A percentile compares a stretch with the other conserved stretches of the same genome.
phyloP scores from a whole-genome alignment of 306 rosid species.

The Sicyos edulis region DNA sequence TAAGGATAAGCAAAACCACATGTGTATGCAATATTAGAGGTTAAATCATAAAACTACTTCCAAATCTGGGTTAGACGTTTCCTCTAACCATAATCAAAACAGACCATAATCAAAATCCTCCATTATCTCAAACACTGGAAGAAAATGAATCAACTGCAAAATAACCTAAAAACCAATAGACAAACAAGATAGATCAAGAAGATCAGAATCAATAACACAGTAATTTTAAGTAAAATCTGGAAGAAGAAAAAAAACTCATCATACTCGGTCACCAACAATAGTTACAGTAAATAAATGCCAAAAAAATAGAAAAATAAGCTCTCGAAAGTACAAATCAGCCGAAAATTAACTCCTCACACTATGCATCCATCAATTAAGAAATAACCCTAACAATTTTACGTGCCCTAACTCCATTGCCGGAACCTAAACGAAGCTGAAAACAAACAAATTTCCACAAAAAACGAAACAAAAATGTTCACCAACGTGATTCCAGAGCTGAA shows the following conservation, averaged over 20 bases:
- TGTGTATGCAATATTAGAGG: no score
- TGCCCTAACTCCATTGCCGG: slow-evolving; percentile 5
- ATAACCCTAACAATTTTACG: neutral
- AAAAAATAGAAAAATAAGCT: neutral
- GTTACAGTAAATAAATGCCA: neutral
- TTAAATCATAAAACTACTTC: neutral
- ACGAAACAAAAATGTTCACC: slow-evolving; percentile 14
- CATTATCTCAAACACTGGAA: neutral
- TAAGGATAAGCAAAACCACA: neutral
- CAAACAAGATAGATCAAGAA: neutral
- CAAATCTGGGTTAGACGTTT: neutral
- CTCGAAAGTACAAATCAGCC: neutral
- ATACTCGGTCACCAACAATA: neutral
- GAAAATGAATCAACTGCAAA: neutral
- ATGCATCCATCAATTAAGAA: neutral
- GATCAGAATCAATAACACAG: slow-evolving; percentile 13
- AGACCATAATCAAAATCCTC: slow-evolving; percentile 1
- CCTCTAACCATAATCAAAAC: neutral
- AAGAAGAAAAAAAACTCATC: neutral
- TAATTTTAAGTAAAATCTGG: slow-evolving; percentile 2
- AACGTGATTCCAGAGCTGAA: slow-evolving; percentile 12
- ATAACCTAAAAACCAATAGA: neutral
- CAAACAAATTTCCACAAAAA: neutral
- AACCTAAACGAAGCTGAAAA: neutral
- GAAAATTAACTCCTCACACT: neutral